A percentile compares a stretch with the other conserved stretches of the same genome.
Conservation (phyloP, 2,329 filamentous ascomycete genomes). For the Hortaea sp. region DNA sequence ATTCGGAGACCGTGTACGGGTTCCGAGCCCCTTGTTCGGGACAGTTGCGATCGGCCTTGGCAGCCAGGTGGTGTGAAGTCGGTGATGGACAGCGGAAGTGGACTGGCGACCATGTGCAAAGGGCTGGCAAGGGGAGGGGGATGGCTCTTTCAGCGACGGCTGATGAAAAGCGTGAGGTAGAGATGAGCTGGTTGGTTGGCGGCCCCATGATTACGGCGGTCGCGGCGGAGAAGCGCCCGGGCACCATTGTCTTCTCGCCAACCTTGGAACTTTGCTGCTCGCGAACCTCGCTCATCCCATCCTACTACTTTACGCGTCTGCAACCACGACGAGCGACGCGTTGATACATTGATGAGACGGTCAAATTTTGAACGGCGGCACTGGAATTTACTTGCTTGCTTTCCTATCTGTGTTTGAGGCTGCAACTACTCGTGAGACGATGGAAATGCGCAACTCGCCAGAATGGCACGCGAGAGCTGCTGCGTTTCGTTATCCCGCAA, state of each 20-base stretch:
- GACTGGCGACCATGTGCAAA: not conserved
- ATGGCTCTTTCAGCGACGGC: not conserved
- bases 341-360: too few relatives aligned
- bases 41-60: not conserved
- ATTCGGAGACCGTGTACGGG: too few relatives aligned
- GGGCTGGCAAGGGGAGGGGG: not conserved
- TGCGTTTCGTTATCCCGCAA: too few relatives aligned
- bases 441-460: too few relatives aligned
- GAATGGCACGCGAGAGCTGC: too few relatives aligned
- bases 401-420: too few relatives aligned
- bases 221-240: not conserved
- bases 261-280: not conserved
- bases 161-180: not conserved
- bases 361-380: too few relatives aligned
- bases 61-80: not conserved
- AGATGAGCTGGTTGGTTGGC: not conserved
- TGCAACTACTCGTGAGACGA: too few relatives aligned
- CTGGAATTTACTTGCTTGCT: too few relatives aligned
- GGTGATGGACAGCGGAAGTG: not conserved
- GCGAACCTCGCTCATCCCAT: too few relatives aligned
- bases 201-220: not conserved
- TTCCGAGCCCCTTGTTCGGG: not conserved
- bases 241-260: not conserved
- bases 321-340: too few relatives aligned
- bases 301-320: too few relatives aligned